Conservation (phyloP, 257 asterid genomes). For the Gentiana dahurica region DNA sequence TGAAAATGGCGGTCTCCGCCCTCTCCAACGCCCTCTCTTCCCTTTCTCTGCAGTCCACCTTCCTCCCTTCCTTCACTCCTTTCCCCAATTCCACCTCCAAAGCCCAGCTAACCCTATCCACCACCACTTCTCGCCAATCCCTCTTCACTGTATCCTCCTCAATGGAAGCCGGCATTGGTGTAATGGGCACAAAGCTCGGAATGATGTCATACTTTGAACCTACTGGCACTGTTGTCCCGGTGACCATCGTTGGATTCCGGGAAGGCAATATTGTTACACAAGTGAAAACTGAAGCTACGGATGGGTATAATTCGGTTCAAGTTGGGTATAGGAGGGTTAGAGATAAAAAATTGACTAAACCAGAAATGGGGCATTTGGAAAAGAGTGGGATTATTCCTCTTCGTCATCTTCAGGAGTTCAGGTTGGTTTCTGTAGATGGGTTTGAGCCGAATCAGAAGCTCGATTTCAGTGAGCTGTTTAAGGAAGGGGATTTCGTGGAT, state of each 20-base stretch:
- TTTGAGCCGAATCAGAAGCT: constrained; percentile 69
- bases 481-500: constrained; percentile 86
- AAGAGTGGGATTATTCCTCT: constrained; percentile 82
- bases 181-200: constrained; percentile 85
- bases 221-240: constrained; percentile 70
- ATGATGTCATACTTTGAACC: constrained; percentile 87
- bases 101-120: constrained; percentile 31
- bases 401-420: constrained; percentile 84
- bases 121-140: constrained; percentile 12
- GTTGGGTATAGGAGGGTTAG: constrained; percentile 84
- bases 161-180: constrained; percentile 82
- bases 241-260: constrained; percentile 83
- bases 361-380: constrained; percentile 85
- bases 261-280: constrained; percentile 95
- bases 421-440: constrained; percentile 57
- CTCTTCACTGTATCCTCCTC: constrained; percentile 40
- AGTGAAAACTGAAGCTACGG: constrained; percentile 69
- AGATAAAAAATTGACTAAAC: constrained; percentile 75
- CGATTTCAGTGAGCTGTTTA: constrained; percentile 46
- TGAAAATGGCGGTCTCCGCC: too few species aligned
- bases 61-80: constrained; percentile 27
- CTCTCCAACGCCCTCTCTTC: constrained; percentile 14
- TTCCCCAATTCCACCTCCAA: constrained; percentile 22
- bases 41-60: constrained; percentile 26
- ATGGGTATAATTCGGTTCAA: constrained; percentile 82